A percentile compares a stretch with the other conserved stretches of the same genome.
These are phyloP conservation scores for Coemansia sp. DNA, from an alignment of 192 early-diverging fungal genomes.

Conservation along the genomic window DNA sequence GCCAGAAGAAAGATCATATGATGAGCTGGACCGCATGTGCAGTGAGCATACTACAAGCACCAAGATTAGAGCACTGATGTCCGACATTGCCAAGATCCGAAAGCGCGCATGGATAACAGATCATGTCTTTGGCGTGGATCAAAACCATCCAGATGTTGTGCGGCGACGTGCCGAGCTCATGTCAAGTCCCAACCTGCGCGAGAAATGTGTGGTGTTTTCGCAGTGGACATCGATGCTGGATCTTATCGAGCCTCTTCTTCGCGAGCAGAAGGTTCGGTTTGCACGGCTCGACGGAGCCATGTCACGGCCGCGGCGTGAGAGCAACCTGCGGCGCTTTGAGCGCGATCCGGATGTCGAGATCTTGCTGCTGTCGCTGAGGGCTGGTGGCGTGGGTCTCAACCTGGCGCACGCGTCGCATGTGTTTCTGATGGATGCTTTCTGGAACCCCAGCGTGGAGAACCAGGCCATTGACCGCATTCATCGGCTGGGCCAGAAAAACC, in stretches of 20 bases:
- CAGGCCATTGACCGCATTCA: conserved; percentile 84
- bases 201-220: conserved; percentile 89
- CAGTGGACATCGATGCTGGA: conserved; percentile 89
- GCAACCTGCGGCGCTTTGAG: conserved; percentile 62
- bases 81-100: conserved; percentile 41
- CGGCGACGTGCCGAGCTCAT: conserved; percentile 24
- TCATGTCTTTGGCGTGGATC: conserved; percentile 36
- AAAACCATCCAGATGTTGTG: conserved; percentile 28
- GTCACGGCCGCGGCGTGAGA: conserved; percentile 59
- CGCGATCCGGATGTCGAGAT: conserved; percentile 58
- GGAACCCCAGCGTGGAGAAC: conserved; percentile 74
- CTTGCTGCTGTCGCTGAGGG: conserved; percentile 66
- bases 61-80: conserved; percentile 25
- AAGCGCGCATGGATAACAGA: conserved; percentile 32
- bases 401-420: conserved; percentile 72
- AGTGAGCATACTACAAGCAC: conserved; percentile 42
- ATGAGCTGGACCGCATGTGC: conserved; percentile 35
- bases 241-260: conserved; percentile 60
- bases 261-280: conserved; percentile 57
- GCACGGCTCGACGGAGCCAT: conserved; percentile 81
- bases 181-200: conserved; percentile 25
- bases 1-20: conserved; percentile 11
- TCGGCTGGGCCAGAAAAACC: conserved; percentile 67
- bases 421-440: conserved; percentile 73
- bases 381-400: conserved; percentile 73